A percentile compares a stretch with the other conserved stretches of the same genome.
phyloP scores from a whole-genome alignment of 257 asterid species.

The Primulina huaijiensis region DNA sequence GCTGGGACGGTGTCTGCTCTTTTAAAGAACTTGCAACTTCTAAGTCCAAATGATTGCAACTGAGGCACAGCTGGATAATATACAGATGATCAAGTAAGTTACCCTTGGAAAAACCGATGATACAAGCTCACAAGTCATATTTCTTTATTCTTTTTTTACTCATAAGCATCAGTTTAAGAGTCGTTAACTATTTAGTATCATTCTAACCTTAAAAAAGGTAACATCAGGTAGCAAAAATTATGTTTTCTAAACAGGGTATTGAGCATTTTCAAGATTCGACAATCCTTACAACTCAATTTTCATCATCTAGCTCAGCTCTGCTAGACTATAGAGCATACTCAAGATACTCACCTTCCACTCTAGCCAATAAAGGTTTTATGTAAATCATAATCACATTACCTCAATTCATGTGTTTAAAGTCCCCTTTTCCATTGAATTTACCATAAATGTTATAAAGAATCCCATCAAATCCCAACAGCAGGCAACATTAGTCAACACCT shows the following conservation, averaged over 20 bases:
- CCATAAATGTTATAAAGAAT: too few relatives aligned
- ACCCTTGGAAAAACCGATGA: slow-evolving; percentile 4
- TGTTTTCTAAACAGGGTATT: neutral
- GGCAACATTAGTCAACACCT: neutral
- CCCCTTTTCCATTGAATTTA: neutral
- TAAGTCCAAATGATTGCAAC: slow-evolving; percentile 58
- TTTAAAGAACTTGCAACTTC: slow-evolving; percentile 45
- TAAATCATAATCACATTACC: neutral
- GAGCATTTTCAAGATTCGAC: neutral
- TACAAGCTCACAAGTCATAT: slow-evolving; percentile 6
- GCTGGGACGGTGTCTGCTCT: slow-evolving; percentile 35
- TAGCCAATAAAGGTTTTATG: neutral
- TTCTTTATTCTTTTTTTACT: neutral
- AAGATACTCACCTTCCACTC: neutral
- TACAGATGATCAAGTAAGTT: slow-evolving; percentile 27
- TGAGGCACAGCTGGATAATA: slow-evolving; percentile 58
- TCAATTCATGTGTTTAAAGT: neutral
- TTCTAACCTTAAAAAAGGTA: neutral
- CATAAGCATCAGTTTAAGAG: neutral
- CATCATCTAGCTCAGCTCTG: neutral
- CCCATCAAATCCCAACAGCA: neutral
- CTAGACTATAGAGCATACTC: neutral
- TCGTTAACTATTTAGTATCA: neutral
- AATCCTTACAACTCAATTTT: neutral
- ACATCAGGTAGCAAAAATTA: neutral